Conservation (phyloP, 352 stramenopile genomes). For the Pythium diclinum region DNA sequence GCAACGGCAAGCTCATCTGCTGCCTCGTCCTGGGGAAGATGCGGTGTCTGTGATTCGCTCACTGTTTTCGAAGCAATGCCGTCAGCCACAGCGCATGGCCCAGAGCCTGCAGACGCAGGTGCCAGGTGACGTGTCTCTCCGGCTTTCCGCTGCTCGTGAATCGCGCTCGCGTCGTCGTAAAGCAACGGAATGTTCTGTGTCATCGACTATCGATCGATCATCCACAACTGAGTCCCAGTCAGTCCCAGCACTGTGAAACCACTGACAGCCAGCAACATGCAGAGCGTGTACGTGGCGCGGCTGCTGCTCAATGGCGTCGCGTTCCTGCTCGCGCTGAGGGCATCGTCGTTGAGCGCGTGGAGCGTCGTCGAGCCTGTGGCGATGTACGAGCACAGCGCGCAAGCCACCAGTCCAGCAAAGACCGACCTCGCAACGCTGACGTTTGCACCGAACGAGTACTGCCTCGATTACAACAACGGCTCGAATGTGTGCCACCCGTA, state of each 20-base stretch:
- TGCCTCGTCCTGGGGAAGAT: neutral
- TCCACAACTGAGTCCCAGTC: too few species aligned
- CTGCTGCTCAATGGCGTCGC: slow-evolving; percentile 18
- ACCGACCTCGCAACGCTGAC: slow-evolving; percentile 22
- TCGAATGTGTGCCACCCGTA: slow-evolving; percentile 39
- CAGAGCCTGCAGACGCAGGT: neutral
- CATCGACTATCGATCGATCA: too few species aligned
- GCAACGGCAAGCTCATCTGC: neutral
- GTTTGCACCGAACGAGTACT: slow-evolving; percentile 50
- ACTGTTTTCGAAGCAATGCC: neutral
- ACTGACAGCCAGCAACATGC: slow-evolving; percentile 14
- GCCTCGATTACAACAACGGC: slow-evolving; percentile 33
- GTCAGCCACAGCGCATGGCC: neutral
- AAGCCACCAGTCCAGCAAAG: neutral
- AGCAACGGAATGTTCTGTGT: neutral
- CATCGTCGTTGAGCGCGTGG: slow-evolving; percentile 15
- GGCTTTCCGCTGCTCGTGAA: neutral
- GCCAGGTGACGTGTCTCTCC: neutral
- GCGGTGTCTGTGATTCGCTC: neutral
- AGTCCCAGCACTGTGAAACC: neutral
- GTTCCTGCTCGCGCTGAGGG: slow-evolving; percentile 16
- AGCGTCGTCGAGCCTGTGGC: slow-evolving; percentile 17
- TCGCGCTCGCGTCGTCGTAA: neutral
- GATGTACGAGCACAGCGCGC: neutral
- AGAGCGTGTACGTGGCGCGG: slow-evolving; percentile 18